phyloP scores from a whole-genome alignment of 1,139 yeast species.

The Candida sojae region DNA sequence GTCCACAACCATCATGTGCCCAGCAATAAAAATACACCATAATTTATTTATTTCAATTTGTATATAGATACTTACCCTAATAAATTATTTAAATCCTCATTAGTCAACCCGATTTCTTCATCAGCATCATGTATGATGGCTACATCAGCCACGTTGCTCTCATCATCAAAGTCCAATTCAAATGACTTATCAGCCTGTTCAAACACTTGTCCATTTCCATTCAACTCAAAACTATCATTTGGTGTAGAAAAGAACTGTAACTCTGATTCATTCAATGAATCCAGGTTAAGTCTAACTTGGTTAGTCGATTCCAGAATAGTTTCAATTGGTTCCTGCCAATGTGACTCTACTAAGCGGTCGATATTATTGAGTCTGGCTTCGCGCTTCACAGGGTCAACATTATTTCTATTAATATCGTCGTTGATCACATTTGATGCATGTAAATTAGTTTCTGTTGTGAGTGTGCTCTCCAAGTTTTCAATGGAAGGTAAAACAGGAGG shows the following conservation, averaged over 20 bases:
- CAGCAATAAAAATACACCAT: slow-evolving; percentile 30
- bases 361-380: background rate
- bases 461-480: slow-evolving; percentile 16
- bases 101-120: slow-evolving; percentile 32
- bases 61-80: slow-evolving; percentile 26
- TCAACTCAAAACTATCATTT: slow-evolving; percentile 13
- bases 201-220: slow-evolving; percentile 11
- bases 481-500: slow-evolving; percentile 3
- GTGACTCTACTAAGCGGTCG: slow-evolving; percentile 10
- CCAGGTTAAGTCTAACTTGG: slow-evolving; percentile 20
- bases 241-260: slow-evolving; percentile 25
- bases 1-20: slow-evolving; percentile 36
- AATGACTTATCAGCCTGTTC: slow-evolving; percentile 8
- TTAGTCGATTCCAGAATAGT: slow-evolving; percentile 6
- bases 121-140: slow-evolving; percentile 10
- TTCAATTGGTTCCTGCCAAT: slow-evolving; percentile 14
- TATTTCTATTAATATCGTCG: slow-evolving; percentile 18
- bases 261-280: slow-evolving; percentile 23
- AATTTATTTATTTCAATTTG: background rate
- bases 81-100: slow-evolving; percentile 37
- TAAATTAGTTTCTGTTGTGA: slow-evolving; percentile 24
- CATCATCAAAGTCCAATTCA: slow-evolving; percentile 24
- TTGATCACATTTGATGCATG: slow-evolving; percentile 22
- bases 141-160: slow-evolving; percentile 8
- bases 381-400: slow-evolving; percentile 36